Conservation (phyloP, 2,329 filamentous ascomycete genomes). For the Colletotrichum sp. region DNA sequence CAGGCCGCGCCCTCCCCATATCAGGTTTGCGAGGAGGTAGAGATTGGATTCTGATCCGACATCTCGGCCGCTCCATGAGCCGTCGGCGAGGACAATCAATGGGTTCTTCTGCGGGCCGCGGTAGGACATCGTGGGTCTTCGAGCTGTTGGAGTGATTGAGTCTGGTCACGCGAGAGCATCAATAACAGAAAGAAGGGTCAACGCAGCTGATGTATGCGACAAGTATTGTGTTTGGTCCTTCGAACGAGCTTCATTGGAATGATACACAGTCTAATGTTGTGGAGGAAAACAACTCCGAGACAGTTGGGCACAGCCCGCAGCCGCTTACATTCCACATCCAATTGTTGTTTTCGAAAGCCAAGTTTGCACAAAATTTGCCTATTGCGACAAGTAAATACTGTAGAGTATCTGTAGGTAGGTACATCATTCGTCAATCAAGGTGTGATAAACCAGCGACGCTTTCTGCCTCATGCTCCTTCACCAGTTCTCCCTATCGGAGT, state of each 20-base stretch:
- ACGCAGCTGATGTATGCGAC: background rate
- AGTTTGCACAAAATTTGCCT: background rate
- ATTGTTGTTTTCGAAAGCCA: background rate
- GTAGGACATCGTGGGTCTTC: background rate
- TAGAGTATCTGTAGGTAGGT: background rate
- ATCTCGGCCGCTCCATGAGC: slow-evolving; percentile 26
- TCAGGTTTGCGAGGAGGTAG: slow-evolving; percentile 20
- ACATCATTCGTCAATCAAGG: background rate
- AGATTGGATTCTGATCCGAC: slow-evolving; percentile 21
- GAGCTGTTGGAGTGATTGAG: background rate
- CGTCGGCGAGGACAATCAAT: slow-evolving; percentile 22
- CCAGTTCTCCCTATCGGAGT: background rate
- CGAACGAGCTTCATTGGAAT: background rate
- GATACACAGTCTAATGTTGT: background rate
- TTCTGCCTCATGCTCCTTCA: background rate
- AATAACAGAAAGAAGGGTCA: background rate
- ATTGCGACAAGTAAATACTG: background rate
- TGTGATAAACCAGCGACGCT: background rate
- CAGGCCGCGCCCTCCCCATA: slow-evolving; percentile 3
- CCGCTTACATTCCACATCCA: background rate
- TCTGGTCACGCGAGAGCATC: background rate
- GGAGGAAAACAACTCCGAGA: background rate
- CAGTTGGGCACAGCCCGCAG: background rate
- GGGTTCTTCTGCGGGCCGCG: slow-evolving; percentile 10
- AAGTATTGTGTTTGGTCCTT: background rate